These are phyloP conservation scores for Schizosaccharomyces lindneri DNA, from an alignment of 805 yeast genomes.

Conservation along the genomic window DNA sequence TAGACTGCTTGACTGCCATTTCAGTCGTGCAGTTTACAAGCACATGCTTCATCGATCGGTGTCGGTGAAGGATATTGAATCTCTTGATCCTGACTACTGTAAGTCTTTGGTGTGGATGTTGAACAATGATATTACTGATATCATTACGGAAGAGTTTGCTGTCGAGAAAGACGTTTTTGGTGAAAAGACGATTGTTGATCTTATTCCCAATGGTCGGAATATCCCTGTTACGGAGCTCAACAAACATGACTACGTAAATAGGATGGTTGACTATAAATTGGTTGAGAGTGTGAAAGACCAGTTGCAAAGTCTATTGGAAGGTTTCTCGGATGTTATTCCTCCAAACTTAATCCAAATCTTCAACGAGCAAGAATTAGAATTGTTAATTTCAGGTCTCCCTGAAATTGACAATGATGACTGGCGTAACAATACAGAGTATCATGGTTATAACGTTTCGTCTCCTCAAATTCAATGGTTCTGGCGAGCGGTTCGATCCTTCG, in stretches of 20 bases:
- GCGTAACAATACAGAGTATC: constrained; percentile 61
- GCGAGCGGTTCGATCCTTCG: constrained; percentile 91
- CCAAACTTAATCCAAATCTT: constrained; percentile 61
- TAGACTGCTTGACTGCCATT: constrained; percentile 74
- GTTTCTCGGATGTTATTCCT: constrained; percentile 78
- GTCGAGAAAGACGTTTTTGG: constrained; percentile 88
- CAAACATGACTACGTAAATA: constrained; percentile 66
- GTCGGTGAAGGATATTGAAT: constrained; percentile 79
- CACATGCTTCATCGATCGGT: constrained; percentile 56
- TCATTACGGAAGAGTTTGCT: constrained; percentile 80
- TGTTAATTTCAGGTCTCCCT: constrained; percentile 80
- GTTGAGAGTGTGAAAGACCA: constrained; percentile 68
- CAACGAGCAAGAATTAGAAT: constrained; percentile 86
- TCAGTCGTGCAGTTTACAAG: constrained; percentile 85
- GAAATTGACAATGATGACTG: constrained; percentile 91
- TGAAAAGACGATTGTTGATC: constrained; percentile 59
- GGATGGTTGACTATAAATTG: constrained; percentile 67
- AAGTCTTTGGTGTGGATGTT: constrained; percentile 88
- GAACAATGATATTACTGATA: constrained; percentile 87
- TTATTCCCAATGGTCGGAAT: constrained; percentile 58
- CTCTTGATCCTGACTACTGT: constrained; percentile 73
- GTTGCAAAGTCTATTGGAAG: constrained; percentile 56
- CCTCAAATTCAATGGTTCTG: constrained; percentile 90
- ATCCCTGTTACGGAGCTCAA: constrained; percentile 75
- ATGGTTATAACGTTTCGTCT: constrained; percentile 58